Base-by-base conservation (phyloP, 371 early-diverging fungal species). In the Syncephalastrum monosporum region DNA sequence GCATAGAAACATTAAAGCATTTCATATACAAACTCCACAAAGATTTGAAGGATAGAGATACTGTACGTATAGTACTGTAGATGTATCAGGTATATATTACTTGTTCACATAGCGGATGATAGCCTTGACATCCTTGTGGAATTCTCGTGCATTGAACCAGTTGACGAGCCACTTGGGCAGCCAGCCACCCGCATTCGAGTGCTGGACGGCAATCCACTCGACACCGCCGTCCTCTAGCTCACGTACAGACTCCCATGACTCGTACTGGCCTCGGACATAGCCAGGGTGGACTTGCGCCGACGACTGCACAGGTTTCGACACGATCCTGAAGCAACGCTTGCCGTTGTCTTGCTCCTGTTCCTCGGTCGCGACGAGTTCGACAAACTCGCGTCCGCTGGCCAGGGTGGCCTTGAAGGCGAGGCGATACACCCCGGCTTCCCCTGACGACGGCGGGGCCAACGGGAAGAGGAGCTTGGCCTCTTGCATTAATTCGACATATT, bases 141-240 rank as follows among this genome's bases (percentile, higher is more conserved):
- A 61, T 23, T 58, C 66, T 43, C 58, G 65, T 15, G 49, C 56
- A 38, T 56, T 55, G 3, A 64, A 25, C 47, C 59, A 59, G 42
- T 69, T 61, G 24, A 59, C 48, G 13, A 68, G 42, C 16, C 56
- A 54, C 5, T 59, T 54, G 8, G 67, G 69, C 16, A 72, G 33
- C 47, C 47, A 59, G 14, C 72, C 72, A 50, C 69, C 69, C 2
- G 64, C 60, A 12, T 55, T 50, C 19, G 66, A 65, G 14, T 57
- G 69, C 24, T 68, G 64, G 10, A 72, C 57, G n/a, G 66, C 68
- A 5, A 49, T 44, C 69, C 72, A 72, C 49, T 65, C 64, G 1
- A 72, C 59, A 1, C 25, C 23, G 1, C 61, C 69, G 33, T 63
- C 45, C 15, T 59, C 47, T 23, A 41, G 51, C 58, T 68, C 68